These are phyloP conservation scores for Nemania bipapillata DNA, from an alignment of 2,329 filamentous ascomycete species.

Conservation along the genomic window DNA sequence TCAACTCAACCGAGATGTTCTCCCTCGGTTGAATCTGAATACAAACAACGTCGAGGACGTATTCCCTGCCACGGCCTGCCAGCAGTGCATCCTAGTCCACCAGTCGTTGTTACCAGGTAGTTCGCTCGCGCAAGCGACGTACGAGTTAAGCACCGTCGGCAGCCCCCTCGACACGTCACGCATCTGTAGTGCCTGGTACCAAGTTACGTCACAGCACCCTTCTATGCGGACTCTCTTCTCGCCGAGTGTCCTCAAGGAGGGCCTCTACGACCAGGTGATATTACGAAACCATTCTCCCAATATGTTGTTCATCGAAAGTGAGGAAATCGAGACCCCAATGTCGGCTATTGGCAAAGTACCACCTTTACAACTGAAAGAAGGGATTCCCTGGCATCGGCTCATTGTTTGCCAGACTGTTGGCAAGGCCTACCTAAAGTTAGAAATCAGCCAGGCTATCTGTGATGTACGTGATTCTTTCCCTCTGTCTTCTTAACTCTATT, in stretches of 20 bases:
- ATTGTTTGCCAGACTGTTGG: constrained; percentile 60
- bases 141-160: constrained; percentile 58
- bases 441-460: constrained; percentile 63
- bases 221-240: constrained; percentile 64
- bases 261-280: constrained; percentile 63
- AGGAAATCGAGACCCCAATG: constrained; percentile 54
- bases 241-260: constrained; percentile 61
- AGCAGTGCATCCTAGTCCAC: constrained; percentile 62
- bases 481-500: not conserved
- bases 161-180: constrained; percentile 56
- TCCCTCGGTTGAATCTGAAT: constrained; percentile 56
- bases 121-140: constrained; percentile 60
- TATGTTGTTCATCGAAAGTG: constrained; percentile 65
- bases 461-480: constrained; percentile 55
- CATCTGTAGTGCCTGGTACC: constrained; percentile 63
- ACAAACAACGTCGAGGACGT: constrained; percentile 62
- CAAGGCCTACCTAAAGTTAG: constrained; percentile 61
- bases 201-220: constrained; percentile 58
- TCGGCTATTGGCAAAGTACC: constrained; percentile 57
- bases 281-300: constrained; percentile 60
- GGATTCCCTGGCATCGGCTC: constrained; percentile 61
- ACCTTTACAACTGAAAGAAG: constrained; percentile 53
- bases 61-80: constrained; percentile 60
- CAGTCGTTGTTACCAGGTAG: constrained; percentile 57
- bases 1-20: constrained; percentile 57